A percentile compares a stretch with the other conserved stretches of the same genome.
Evolutionary conservation across 257 asterid species (phyloP).

Genomic region (Lithospermum erythrorhizon): DNA sequence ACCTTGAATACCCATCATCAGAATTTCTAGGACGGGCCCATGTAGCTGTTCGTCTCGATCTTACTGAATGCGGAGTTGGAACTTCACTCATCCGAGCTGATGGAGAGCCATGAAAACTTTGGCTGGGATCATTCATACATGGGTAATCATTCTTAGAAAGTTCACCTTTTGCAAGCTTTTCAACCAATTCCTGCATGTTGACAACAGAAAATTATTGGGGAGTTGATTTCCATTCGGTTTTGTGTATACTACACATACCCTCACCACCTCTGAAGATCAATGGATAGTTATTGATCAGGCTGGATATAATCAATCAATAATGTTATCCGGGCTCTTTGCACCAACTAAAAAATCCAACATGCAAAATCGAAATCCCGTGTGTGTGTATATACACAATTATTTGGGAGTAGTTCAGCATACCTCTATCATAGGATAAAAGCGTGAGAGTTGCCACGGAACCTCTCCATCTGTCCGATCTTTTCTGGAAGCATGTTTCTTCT

Average conservation of each 20-base stretch:
- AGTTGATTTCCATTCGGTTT: neutral
- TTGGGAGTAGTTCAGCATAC: conserved; percentile 35
- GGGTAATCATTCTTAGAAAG: conserved; percentile 81
- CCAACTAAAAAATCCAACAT: too few species aligned
- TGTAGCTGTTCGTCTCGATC: conserved; percentile 87
- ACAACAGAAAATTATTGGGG: conserved; percentile 7
- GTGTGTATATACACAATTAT: too few species aligned
- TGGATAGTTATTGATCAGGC: neutral
- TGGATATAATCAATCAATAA: neutral
- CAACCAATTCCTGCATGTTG: conserved; percentile 69
- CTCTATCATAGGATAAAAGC: conserved; percentile 94
- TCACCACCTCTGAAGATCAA: neutral
- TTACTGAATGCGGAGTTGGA: conserved; percentile 83
- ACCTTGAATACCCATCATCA: conserved; percentile 99
- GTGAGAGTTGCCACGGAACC: conserved; percentile 76
- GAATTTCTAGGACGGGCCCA: conserved; percentile 98
- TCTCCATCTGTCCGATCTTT: conserved; percentile 85
- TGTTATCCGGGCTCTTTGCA: too few species aligned
- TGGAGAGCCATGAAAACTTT: conserved; percentile 60
- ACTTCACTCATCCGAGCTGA: conserved; percentile 41
- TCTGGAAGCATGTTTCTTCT: conserved; percentile 83
- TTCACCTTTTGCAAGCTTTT: conserved; percentile 75
- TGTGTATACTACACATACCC: neutral
- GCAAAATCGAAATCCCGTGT: too few species aligned
- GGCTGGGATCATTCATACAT: conserved; percentile 95